Evolutionary conservation across 2,329 filamentous ascomycete genomes (phyloP).

Genomic region (Fusarium succisae): DNA sequence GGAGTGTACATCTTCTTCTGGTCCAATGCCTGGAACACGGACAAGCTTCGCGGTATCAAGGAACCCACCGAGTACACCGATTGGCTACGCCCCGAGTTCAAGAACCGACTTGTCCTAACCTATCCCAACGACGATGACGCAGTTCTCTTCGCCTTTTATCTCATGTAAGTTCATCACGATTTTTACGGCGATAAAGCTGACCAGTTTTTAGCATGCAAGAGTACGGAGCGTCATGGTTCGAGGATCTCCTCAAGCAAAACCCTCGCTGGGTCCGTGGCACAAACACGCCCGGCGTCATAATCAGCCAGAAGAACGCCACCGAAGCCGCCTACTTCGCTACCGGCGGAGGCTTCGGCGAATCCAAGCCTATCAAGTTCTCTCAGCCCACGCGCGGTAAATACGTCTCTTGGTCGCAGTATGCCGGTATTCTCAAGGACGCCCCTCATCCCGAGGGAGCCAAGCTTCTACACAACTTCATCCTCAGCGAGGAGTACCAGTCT

Average conservation of each 20-base stretch:
- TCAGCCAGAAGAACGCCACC: slow-evolving; percentile 35
- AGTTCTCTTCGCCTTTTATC: slow-evolving; percentile 59
- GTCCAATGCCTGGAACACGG: slow-evolving; percentile 45
- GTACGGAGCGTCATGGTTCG: slow-evolving; percentile 58
- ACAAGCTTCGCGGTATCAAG: slow-evolving; percentile 44
- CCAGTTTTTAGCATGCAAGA: slow-evolving; percentile 45
- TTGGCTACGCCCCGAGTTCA: slow-evolving; percentile 59
- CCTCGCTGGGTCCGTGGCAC: slow-evolving; percentile 59
- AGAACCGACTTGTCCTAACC: slow-evolving; percentile 62
- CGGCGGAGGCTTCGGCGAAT: neutral
- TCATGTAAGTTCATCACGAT: slow-evolving; percentile 51
- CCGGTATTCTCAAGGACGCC: slow-evolving; percentile 50
- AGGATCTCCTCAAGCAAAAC: slow-evolving; percentile 58
- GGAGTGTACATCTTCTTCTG: slow-evolving; percentile 53
- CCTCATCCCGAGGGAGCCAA: slow-evolving; percentile 28
- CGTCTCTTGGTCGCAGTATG: slow-evolving; percentile 59
- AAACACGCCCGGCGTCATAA: no score
- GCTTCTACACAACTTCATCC: slow-evolving; percentile 16
- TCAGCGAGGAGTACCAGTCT: slow-evolving; percentile 6
- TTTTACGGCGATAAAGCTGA: no score
- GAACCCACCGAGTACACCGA: slow-evolving; percentile 52
- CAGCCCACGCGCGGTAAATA: slow-evolving; percentile 52
- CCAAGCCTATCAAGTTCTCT: slow-evolving; percentile 35
- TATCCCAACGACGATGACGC: slow-evolving; percentile 69
- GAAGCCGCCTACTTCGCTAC: slow-evolving; percentile 50